phyloP scores from a whole-genome alignment of 2,329 filamentous ascomycete species.

The Chaetomium olivaceum region DNA sequence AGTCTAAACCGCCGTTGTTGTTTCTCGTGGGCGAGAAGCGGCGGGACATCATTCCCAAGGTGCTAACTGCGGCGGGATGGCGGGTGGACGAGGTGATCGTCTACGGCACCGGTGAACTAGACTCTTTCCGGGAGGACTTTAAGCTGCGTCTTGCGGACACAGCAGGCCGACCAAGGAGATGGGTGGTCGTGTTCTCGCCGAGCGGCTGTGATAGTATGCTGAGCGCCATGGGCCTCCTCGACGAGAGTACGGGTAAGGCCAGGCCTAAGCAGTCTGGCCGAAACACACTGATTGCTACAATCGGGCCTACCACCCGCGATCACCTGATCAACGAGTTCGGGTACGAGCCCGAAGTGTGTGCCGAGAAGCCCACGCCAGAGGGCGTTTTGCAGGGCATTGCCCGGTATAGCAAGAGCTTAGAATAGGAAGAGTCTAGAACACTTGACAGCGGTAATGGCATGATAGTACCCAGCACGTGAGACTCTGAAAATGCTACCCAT shows the following conservation, averaged over 20 bases:
- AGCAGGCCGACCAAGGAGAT: conserved; percentile 49
- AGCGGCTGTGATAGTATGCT: conserved; percentile 65
- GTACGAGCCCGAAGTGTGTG: conserved; percentile 75
- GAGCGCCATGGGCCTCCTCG: conserved; percentile 53
- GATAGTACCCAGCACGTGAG: conserved; percentile 12
- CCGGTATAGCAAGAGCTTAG: conserved; percentile 40
- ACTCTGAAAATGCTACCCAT: not conserved
- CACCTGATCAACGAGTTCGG: conserved; percentile 66
- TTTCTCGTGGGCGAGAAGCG: conserved; percentile 91
- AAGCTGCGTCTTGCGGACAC: conserved; percentile 50
- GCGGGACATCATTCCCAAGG: conserved; percentile 85
- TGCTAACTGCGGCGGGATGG: conserved; percentile 62
- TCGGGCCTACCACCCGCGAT: conserved; percentile 87
- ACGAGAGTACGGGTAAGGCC: conserved; percentile 46
- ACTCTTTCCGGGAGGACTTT: conserved; percentile 73
- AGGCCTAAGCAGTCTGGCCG: conserved; percentile 36
- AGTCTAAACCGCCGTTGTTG: conserved; percentile 63
- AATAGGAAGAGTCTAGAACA: conserved; percentile 2
- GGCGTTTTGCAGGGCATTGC: conserved; percentile 71
- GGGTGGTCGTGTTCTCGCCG: conserved; percentile 75
- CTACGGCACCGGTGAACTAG: conserved; percentile 84
- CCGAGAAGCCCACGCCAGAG: conserved; percentile 77
- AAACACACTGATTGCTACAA: conserved; percentile 73
- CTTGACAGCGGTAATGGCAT: not conserved
- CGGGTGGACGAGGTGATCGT: conserved; percentile 77